Conservation (phyloP, 805 yeast genomes). For the Pichia phayaonensis region DNA sequence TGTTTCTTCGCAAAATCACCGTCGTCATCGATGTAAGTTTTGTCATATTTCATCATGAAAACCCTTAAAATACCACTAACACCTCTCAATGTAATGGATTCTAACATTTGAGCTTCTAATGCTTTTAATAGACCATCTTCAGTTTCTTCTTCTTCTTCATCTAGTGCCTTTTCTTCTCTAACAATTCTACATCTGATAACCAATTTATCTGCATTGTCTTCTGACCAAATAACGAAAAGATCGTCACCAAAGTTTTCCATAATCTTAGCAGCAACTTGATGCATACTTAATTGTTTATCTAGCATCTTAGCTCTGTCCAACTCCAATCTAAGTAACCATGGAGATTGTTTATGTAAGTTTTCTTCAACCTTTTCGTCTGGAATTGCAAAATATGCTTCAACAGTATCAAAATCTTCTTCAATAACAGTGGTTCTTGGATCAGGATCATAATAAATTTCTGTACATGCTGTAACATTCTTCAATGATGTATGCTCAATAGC, state of each 20-base stretch:
- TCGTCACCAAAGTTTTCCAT: constrained; percentile 91
- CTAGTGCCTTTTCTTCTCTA: constrained; percentile 89
- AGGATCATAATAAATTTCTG: constrained; percentile 96
- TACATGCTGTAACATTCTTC: constrained; percentile 91
- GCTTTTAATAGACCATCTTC: constrained; percentile 95
- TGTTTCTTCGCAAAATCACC: constrained; percentile 87
- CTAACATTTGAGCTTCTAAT: constrained; percentile 94
- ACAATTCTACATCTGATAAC: constrained; percentile 97
- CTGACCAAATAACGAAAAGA: constrained; percentile 96
- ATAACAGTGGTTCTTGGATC: constrained; percentile 97
- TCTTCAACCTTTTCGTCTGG: constrained; percentile 97
- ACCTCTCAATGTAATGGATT: constrained; percentile 91
- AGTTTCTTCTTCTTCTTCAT: constrained; percentile 90
- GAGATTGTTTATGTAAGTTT: constrained; percentile 88
- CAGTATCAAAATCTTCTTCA: constrained; percentile 94
- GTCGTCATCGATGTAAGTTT: constrained; percentile 59
- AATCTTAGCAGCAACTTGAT: constrained; percentile 94
- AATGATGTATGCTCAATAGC: constrained; percentile 95
- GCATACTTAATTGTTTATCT: constrained; percentile 95
- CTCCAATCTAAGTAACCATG: constrained; percentile 95
- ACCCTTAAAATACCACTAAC: constrained; percentile 88
- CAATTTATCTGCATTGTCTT: constrained; percentile 95
- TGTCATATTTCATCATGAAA: constrained; percentile 81
- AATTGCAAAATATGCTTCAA: constrained; percentile 93
- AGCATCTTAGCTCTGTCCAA: constrained; percentile 98